Base-by-base conservation (phyloP, 768 basidiomycete genomes). In the Rubroboletus pulcherrimus region DNA sequence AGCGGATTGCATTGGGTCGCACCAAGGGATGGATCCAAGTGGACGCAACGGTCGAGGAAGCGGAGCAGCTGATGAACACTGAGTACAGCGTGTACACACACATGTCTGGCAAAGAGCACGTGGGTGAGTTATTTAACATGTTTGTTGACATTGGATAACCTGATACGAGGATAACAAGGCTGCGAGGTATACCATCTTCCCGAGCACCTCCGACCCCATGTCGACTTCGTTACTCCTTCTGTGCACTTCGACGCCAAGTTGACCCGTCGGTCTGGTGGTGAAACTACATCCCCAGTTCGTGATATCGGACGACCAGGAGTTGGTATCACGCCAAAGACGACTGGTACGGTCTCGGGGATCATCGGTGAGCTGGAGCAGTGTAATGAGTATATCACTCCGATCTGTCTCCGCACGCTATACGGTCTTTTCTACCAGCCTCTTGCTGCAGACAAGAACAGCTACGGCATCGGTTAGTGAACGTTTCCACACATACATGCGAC, bases 51-150 rank as follows among this genome's bases (percentile, higher is more conserved):
- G 59, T 68, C 38, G 60, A 56, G 19, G 71, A 74, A 59, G 74
- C 69, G 11, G 73, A 75, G 51, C 35, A 41, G 6, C 61, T 73
- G 12, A 57, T 74, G 53, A 59, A 64, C 17, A 68, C 74, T 12
- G 55, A 71, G 52, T 75, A 76, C 53, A 67, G 59, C 53, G 51
- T 74, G 53, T 63, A 62, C 47, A 54, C 49, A 30, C 70, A 76
- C 49, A 42, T 30, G 3, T 61, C 66, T n/a, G 72, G 69, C 12
- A 50, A 49, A 31, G 55, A 64, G 40, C 68, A 65, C 49, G 51
- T 71, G 12, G 70, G 71, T 68, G 50, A n/a, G n/a, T n/a, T n/a
- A n/a, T n/a, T n/a, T n/a, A 10, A 11, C 1, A 33, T n/a, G 30
- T 56, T 40, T 24, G 0, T 43, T 17, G 46, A 6, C 5, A 33